Evolutionary conservation across 2,329 filamentous ascomycete genomes (phyloP), one percentile per base, ranked within the genome.

Genomic region (Cadophora luteo-olivacea): DNA sequence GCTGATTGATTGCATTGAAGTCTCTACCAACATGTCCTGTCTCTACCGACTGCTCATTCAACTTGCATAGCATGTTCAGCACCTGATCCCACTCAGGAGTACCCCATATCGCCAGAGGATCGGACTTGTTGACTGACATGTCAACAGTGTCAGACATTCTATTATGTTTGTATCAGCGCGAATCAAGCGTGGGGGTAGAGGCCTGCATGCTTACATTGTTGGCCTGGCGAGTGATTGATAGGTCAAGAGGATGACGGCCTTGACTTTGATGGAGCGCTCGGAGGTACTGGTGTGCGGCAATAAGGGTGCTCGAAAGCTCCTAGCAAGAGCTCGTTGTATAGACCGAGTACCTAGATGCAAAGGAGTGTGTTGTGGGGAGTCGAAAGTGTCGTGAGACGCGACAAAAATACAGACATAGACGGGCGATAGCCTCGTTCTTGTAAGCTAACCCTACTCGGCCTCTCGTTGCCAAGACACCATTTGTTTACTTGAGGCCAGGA

Each of bases 71-170:
- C 36, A n/a, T 33, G 19, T 41, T 11, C 33, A 45, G 8, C n/a
- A n/a, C 24, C 1, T 45, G 11, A 9, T 45, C 55, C 55, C 55
- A 60, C 12, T 41, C 22, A 2, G 11, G 36, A 7, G 55, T 41
- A 6, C 55, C 55, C 55, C 55, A 41, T 60, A 1, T 11, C 5
- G 54, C 54, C 14, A 58, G n/a, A 58, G 54, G 54, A 22, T 58
- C n/a, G 7, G 32, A 36, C 11, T 25, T 36, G 19, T 45, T 16
- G n/a, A 11, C 38, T 3, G 25, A 14, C 7, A 22, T 12, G 11
- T 25, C 22, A 1, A 25, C 33, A 33, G 45, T 60, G 4, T 60
- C 36, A n/a, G n/a, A n/a, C n/a, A n/a, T n/a, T n/a, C n/a, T n/a
- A n/a, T 16, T 41, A 4, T 33, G 33, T 25, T 25, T 7, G 33